Conservation (phyloP, 495 filamentous ascomycete species). For the Tuber indicum region DNA sequence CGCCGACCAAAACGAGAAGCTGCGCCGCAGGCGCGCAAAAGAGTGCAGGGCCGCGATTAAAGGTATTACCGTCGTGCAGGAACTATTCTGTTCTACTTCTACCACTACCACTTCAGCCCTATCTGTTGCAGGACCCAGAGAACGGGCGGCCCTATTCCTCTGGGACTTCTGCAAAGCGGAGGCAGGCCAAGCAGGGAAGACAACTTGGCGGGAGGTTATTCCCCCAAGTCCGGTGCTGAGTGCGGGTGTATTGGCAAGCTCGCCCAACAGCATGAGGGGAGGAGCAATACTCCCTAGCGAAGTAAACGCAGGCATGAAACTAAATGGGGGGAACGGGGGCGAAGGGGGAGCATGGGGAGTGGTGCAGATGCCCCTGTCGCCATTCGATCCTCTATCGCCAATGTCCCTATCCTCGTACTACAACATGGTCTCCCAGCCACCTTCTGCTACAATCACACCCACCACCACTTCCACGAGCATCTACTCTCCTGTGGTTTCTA, state of each 20-base stretch:
- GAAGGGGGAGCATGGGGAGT: background rate
- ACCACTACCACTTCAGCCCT: constrained; percentile 14
- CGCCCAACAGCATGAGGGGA: constrained; percentile 9
- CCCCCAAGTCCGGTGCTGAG: constrained; percentile 18
- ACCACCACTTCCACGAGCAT: background rate
- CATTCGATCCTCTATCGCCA: constrained; percentile 32
- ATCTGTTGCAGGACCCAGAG: constrained; percentile 18
- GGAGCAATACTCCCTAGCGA: background rate
- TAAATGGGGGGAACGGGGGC: constrained; percentile 27
- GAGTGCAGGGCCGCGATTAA: constrained; percentile 35
- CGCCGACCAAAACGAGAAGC: constrained; percentile 24
- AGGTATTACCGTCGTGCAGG: constrained; percentile 41
- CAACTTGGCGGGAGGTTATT: constrained; percentile 35
- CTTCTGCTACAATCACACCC: background rate
- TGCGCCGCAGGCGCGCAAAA: constrained; percentile 34
- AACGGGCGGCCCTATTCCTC: constrained; percentile 35
- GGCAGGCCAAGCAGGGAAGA: constrained; percentile 25
- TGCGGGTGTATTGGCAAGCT: constrained; percentile 16
- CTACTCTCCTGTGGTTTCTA: background rate
- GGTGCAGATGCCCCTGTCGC: constrained; percentile 26
- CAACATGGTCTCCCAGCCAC: constrained; percentile 16
- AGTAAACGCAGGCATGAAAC: constrained; percentile 10
- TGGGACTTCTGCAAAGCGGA: constrained; percentile 42
- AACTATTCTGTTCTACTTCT: constrained; percentile 23
- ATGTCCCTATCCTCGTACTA: constrained; percentile 31